A percentile compares a stretch with the other conserved stretches of the same genome.
Evolutionary conservation across 202 grass and related monocot genomes (phyloP).

Genomic region (Digitaria exilis): DNA sequence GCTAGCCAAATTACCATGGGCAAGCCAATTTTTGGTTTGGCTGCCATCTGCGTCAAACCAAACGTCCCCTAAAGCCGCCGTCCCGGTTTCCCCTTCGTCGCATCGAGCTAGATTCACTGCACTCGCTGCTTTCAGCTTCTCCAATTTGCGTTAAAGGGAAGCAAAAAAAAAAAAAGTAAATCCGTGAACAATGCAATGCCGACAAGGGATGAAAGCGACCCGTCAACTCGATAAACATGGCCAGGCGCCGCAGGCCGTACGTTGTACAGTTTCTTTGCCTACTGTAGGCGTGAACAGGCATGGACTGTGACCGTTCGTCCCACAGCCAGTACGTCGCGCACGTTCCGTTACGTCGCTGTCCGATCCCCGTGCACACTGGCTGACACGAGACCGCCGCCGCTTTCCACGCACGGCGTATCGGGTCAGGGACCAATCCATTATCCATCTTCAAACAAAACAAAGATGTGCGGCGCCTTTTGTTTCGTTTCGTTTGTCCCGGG

Average conservation of each 20-base stretch:
- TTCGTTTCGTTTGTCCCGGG: background rate
- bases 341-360: slow-evolving; percentile 21
- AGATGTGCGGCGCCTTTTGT: background rate
- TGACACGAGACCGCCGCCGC: background rate
- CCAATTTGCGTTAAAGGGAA: background rate
- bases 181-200: background rate
- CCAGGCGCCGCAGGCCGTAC: background rate
- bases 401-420: slow-evolving; percentile 30
- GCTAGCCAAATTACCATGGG: too few relatives aligned
- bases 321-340: background rate
- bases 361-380: background rate
- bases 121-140: background rate
- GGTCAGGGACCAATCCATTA: background rate
- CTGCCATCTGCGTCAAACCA: too few relatives aligned
- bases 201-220: slow-evolving; percentile 20
- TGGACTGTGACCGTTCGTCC: background rate
- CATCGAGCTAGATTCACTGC: background rate
- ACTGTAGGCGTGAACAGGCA: background rate
- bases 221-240: background rate
- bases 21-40: too few relatives aligned
- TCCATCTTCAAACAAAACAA: background rate
- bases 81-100: background rate
- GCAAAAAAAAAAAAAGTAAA: background rate
- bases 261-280: background rate
- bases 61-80: too few relatives aligned